phyloP scores from a whole-genome alignment of 495 filamentous ascomycete species.

The Chaetomium cochliodes region DNA sequence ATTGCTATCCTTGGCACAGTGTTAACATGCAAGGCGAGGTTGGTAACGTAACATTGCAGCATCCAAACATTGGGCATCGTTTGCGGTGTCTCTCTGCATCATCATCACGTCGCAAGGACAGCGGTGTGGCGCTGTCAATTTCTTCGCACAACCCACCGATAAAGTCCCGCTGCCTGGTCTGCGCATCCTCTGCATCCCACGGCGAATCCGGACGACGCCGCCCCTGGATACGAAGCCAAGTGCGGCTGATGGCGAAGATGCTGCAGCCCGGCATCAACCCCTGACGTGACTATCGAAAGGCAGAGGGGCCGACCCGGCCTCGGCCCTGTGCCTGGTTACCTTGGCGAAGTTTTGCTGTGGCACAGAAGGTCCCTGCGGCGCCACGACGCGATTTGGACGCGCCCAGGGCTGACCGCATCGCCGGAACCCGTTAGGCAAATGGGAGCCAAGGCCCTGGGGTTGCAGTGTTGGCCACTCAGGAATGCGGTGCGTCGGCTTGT shows the following conservation, averaged over 20 bases:
- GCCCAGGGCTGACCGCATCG: neutral
- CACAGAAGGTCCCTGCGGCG: neutral
- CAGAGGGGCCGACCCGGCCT: neutral
- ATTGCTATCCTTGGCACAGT: too few relatives aligned
- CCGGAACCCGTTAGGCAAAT: slow-evolving; percentile 11
- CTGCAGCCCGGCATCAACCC: neutral
- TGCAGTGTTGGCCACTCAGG: neutral
- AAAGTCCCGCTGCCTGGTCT: too few relatives aligned
- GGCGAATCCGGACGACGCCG: too few relatives aligned
- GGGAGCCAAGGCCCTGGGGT: slow-evolving; percentile 9
- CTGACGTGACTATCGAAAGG: neutral
- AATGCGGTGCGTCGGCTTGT: neutral
- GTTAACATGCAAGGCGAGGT: too few relatives aligned
- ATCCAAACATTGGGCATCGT: too few relatives aligned
- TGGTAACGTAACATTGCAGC: too few relatives aligned
- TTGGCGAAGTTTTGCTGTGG: neutral
- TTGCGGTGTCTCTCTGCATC: too few relatives aligned
- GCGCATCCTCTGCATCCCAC: too few relatives aligned
- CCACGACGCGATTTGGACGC: neutral
- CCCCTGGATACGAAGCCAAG: neutral
- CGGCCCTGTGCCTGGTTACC: slow-evolving; percentile 1
- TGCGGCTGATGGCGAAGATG: neutral
- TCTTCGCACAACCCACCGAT: too few relatives aligned
- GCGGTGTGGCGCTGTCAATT: too few relatives aligned
- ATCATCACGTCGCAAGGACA: too few relatives aligned